A percentile compares a stretch with the other conserved stretches of the same genome.
phyloP scores from a whole-genome alignment of 2,329 filamentous ascomycete genomes.

The Xylaria sp. region DNA sequence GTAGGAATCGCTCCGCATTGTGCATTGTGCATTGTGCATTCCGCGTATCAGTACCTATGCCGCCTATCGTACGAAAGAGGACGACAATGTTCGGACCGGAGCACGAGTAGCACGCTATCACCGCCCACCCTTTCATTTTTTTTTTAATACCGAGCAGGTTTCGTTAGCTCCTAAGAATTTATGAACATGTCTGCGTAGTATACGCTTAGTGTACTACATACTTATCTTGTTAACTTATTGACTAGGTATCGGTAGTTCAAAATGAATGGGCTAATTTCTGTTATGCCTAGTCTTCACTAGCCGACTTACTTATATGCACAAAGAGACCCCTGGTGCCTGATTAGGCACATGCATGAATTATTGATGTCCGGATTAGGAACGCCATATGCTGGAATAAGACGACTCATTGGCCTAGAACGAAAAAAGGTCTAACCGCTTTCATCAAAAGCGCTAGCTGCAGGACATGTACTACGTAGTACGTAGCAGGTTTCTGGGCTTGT shows the following conservation, averaged over 20 bases:
- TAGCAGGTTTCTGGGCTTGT: too few species aligned
- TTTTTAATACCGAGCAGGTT: background rate
- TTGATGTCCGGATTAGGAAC: constrained; percentile 25
- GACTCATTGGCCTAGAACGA: constrained; percentile 18
- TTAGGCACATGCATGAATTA: constrained; percentile 32
- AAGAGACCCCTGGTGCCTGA: constrained; percentile 14
- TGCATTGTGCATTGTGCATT: background rate
- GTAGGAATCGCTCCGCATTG: background rate
- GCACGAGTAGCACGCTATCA: background rate
- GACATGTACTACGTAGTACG: background rate
- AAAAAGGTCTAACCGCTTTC: constrained; percentile 5
- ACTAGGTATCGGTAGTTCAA: background rate
- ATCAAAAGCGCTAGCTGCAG: background rate
- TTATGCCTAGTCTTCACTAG: background rate
- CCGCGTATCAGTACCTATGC: too few species aligned
- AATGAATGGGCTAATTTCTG: constrained; percentile 14
- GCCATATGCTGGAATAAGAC: background rate
- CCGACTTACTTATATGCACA: background rate
- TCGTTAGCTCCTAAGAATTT: too few species aligned
- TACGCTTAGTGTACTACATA: background rate
- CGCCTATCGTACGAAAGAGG: background rate
- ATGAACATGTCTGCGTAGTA: too few species aligned
- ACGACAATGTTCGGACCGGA: background rate
- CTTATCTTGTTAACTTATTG: background rate
- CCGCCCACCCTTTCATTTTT: background rate